Evolutionary conservation across 768 basidiomycete genomes (phyloP).

Genomic region (Boletus bicolor): DNA sequence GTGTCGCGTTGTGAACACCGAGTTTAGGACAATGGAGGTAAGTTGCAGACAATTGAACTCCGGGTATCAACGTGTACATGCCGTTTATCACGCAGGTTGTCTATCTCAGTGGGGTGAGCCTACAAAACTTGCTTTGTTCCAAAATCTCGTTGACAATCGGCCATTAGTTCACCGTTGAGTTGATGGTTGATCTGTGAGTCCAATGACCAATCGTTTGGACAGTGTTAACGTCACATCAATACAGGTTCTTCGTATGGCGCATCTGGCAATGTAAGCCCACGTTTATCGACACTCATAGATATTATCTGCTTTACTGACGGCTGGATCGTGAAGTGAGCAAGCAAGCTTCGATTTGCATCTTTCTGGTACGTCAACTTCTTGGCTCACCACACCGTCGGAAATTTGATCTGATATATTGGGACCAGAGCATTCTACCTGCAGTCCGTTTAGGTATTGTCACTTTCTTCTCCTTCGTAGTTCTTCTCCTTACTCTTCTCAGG

Average conservation of each 20-base stretch:
- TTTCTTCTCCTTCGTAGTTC: not conserved
- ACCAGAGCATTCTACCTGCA: slow-evolving; percentile 6
- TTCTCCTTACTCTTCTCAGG: not conserved
- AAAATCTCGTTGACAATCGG: not conserved
- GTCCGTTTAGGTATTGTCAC: slow-evolving; percentile 5
- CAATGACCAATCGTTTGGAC: not conserved
- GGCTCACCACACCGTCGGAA: not conserved
- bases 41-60: not conserved
- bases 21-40: slow-evolving; percentile 12
- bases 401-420: not conserved
- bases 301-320: not conserved
- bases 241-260: slow-evolving; percentile 20
- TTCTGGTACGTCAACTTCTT: slow-evolving; percentile 8
- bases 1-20: not conserved
- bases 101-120: slow-evolving; percentile 9
- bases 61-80: not conserved
- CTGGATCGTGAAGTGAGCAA: slow-evolving; percentile 7
- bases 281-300: not conserved
- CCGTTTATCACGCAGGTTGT: not conserved
- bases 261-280: slow-evolving; percentile 15
- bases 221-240: not conserved
- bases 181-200: slow-evolving; percentile 5
- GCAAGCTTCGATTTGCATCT: slow-evolving; percentile 5
- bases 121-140: not conserved
- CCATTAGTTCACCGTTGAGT: not conserved